A percentile compares a stretch with the other conserved stretches of the same genome.
These are phyloP conservation scores for Quercus mongolica DNA, from an alignment of 306 rosid genomes.

Conservation along the genomic window DNA sequence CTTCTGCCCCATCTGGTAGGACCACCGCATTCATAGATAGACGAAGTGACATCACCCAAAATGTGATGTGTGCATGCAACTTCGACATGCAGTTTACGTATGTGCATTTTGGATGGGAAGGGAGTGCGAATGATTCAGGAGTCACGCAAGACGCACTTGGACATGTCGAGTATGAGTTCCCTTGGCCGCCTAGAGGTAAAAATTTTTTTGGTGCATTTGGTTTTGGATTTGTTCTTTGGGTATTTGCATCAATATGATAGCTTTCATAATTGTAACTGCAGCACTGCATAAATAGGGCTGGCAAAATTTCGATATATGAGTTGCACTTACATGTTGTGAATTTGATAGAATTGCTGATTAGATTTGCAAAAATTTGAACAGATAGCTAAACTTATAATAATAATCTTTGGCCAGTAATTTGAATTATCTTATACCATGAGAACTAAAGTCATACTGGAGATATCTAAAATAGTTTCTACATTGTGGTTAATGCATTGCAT, in stretches of 20 bases:
- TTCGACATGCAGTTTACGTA: too few relatives aligned
- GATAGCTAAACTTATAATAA: background rate
- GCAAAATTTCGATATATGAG: background rate
- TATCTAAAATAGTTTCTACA: conserved; percentile 88
- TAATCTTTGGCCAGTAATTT: conserved; percentile 7
- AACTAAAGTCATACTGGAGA: conserved; percentile 59
- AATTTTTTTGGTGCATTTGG: too few relatives aligned
- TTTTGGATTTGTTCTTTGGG: too few relatives aligned
- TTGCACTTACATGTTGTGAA: conserved; percentile 81
- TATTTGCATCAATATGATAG: background rate
- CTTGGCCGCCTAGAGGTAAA: too few relatives aligned
- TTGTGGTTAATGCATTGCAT: conserved; percentile 95
- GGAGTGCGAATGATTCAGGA: too few relatives aligned
- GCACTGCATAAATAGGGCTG: background rate
- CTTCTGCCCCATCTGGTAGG: too few relatives aligned
- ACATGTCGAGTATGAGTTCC: too few relatives aligned
- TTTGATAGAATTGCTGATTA: conserved; percentile 94
- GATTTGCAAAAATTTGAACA: conserved; percentile 86
- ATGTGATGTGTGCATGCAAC: too few relatives aligned
- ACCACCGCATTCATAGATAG: too few relatives aligned
- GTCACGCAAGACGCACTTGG: too few relatives aligned
- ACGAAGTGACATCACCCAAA: too few relatives aligned
- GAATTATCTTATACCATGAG: conserved; percentile 10
- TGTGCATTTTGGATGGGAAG: too few relatives aligned
- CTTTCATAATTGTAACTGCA: background rate